These are phyloP conservation scores for Medicago truncatula DNA, from an alignment of 306 rosid genomes.

Conservation along the genomic window DNA sequence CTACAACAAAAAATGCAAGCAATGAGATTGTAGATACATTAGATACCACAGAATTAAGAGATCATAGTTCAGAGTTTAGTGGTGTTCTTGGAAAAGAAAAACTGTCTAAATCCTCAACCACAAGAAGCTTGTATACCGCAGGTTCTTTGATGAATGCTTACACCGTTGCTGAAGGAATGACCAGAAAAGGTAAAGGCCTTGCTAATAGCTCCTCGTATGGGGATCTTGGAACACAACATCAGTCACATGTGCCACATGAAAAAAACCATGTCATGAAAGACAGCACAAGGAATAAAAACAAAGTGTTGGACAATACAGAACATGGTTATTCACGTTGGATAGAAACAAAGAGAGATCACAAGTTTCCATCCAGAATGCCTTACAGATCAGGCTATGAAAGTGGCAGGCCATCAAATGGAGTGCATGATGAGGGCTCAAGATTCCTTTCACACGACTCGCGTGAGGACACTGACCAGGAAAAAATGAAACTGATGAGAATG, in stretches of 20 bases:
- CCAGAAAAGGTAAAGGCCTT: constrained; percentile 52
- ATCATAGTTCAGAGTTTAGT: constrained; percentile 55
- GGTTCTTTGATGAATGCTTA: constrained; percentile 37
- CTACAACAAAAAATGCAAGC: constrained; percentile 50
- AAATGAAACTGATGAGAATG: constrained; percentile 66
- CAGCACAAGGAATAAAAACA: constrained; percentile 48
- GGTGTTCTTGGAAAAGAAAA: constrained; percentile 42
- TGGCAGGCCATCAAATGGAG: constrained; percentile 50
- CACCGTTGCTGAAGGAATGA: constrained; percentile 50
- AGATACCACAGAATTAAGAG: constrained; percentile 39
- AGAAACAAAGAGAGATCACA: constrained; percentile 50
- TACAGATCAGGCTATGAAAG: constrained; percentile 49
- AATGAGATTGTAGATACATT: constrained; percentile 39
- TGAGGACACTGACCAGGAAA: constrained; percentile 58
- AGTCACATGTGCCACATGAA: constrained; percentile 46
- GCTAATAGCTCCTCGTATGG: constrained; percentile 31
- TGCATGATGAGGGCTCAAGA: constrained; percentile 54
- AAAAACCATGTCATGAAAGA: constrained; percentile 50
- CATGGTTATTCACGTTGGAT: constrained; percentile 46
- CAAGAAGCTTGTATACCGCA: constrained; percentile 49
- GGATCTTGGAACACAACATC: constrained; percentile 46
- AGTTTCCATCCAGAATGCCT: constrained; percentile 51
- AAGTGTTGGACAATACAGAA: constrained; percentile 50
- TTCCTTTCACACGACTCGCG: constrained; percentile 48
- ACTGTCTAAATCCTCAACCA: constrained; percentile 49